Evolutionary conservation across 1,139 yeast species (phyloP), one percentile per base, ranked within the genome.

Genomic region (Yarrowia galli): DNA sequence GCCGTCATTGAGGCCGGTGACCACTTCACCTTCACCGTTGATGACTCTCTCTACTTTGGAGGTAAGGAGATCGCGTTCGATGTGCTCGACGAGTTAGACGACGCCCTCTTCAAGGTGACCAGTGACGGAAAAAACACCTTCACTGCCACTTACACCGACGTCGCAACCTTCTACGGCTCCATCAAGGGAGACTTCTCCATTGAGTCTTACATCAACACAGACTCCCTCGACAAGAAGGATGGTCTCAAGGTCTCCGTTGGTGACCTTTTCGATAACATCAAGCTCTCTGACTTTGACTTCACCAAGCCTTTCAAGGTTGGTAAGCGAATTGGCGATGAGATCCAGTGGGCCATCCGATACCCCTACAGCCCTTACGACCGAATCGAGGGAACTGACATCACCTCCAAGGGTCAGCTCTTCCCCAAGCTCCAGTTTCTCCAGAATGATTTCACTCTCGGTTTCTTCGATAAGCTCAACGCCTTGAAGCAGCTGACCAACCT

Each of bases 391-490:
- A 51, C 16, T 3, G 42, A 51, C 13, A 51, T 16, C 28, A 35
- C 42, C 23, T 51, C 56, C 42, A 51, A 51, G 56, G 56, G 56
- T n/a, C 56, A 51, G 42, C 18, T 20, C 12, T 51, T 51, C 56
- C 56, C 56, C 40, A 51, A 35, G 28, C 56, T 51, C n/a, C 42
- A 51, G 56, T 51, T 12, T 18, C 3, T 51, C 6, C 42, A 51
- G 3, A 7, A 32, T 4, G 42, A 18, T 12, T 51, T 16, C 25
- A 32, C 40, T 7, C 25, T 51, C 15, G 56, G 56, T 3, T 51
- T 32, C 18, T 51, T 32, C 8, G 40, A 51, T 40, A 51, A 51
- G 56, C 12, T 8, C 18, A 51, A 51, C 42, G 15, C 7, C 0
- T 8, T 32, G 23, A 15, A 32, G 25, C 7, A 51, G 56, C 25